phyloP scores from a whole-genome alignment of 2,329 filamentous ascomycete species.

The Graphiopsis chlorocephala region DNA sequence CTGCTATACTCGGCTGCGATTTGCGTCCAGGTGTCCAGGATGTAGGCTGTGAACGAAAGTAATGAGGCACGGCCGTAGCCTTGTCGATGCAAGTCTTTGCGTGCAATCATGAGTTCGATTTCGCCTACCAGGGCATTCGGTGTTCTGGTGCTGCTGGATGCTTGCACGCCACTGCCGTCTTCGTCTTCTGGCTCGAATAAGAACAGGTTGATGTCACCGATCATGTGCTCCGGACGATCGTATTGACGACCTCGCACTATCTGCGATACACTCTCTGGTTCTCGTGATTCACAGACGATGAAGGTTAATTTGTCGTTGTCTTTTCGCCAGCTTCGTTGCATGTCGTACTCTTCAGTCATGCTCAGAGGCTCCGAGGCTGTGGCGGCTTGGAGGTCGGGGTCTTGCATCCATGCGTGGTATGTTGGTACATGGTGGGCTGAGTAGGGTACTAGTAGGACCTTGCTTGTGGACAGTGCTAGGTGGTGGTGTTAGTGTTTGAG shows the following conservation, averaged over 20 bases:
- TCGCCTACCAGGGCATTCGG: constrained; percentile 57
- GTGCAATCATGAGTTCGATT: constrained; percentile 83
- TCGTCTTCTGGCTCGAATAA: constrained; percentile 55
- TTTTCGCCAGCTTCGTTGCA: constrained; percentile 82
- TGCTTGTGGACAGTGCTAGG: constrained; percentile 48
- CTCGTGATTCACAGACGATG: constrained; percentile 65
- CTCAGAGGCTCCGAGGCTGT: constrained; percentile 85
- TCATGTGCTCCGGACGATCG: constrained; percentile 53
- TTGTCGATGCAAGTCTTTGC: constrained; percentile 52
- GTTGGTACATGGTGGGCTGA: constrained; percentile 73
- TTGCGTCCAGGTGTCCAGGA: constrained; percentile 50
- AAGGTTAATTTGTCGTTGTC: constrained; percentile 89
- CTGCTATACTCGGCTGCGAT: constrained; percentile 59
- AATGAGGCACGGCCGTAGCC: constrained; percentile 68
- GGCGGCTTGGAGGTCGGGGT: constrained; percentile 73
- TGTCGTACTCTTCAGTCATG: constrained; percentile 79
- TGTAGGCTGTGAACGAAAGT: constrained; percentile 66
- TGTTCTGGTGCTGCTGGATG: neutral
- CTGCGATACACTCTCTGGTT: neutral
- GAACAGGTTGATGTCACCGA: constrained; percentile 64
- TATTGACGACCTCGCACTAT: constrained; percentile 33
- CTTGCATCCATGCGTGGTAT: constrained; percentile 92
- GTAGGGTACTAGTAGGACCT: constrained; percentile 79
- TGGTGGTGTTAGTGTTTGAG: neutral
- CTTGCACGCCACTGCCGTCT: constrained; percentile 31